Evolutionary conservation across 345 rosid genomes (phyloP).

Genomic region (Erodium maritimum): DNA sequence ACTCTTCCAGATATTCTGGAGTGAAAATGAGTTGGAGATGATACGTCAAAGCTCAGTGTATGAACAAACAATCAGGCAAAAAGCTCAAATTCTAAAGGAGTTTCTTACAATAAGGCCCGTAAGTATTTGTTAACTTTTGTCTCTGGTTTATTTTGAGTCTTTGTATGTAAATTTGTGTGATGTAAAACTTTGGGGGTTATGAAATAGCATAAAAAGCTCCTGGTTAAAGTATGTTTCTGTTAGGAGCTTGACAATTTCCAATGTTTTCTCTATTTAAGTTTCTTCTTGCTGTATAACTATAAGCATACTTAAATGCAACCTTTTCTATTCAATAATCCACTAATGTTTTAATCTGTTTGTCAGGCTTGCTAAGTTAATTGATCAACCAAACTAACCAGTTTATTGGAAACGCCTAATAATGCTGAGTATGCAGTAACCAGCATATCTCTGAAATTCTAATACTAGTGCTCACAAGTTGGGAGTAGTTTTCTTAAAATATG

Average conservation of each 20-base stretch:
- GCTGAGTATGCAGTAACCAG: background rate
- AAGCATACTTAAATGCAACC: too few relatives aligned
- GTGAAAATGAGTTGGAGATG: constrained; percentile 52
- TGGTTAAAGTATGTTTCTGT: too few relatives aligned
- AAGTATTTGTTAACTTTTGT: constrained; percentile 11
- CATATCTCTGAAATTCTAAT: background rate
- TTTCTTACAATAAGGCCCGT: constrained; percentile 37
- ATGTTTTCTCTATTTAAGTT: background rate
- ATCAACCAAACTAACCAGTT: too few relatives aligned
- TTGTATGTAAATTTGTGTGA: background rate
- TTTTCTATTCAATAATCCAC: too few relatives aligned
- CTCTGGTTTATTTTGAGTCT: background rate
- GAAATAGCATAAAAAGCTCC: background rate
- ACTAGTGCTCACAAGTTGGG: background rate
- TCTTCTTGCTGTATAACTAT: background rate
- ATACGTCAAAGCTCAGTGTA: constrained; percentile 49
- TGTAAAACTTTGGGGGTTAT: background rate
- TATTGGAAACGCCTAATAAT: background rate
- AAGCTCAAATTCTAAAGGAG: constrained; percentile 40
- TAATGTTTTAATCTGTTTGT: too few relatives aligned
- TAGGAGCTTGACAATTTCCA: background rate
- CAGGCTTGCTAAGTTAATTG: too few relatives aligned
- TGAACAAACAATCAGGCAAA: constrained; percentile 52
- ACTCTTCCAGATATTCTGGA: constrained; percentile 61
- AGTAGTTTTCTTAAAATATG: background rate